Conservation (phyloP, 257 asterid genomes). For the Solanum commersonii region DNA sequence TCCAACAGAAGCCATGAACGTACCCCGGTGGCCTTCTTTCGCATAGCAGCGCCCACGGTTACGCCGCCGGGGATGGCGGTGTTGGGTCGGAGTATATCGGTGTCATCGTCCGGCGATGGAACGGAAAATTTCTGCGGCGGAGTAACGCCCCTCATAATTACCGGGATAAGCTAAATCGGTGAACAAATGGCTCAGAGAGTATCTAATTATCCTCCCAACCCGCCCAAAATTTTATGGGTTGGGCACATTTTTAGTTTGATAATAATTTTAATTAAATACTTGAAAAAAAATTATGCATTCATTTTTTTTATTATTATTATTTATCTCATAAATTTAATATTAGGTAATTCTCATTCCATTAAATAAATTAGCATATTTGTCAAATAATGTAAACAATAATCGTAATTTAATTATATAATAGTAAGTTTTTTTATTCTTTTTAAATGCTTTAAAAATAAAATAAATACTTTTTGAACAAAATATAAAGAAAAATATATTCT, state of each 20-base stretch:
- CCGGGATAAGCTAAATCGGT: neutral
- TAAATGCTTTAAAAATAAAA: neutral
- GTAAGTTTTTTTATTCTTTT: neutral
- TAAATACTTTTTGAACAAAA: no score
- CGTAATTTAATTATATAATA: neutral
- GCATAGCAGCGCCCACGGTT: constrained; percentile 22
- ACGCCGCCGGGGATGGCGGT: constrained; percentile 10
- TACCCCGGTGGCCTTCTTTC: constrained; percentile 79
- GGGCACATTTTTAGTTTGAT: neutral
- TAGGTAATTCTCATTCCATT: neutral
- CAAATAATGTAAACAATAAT: neutral
- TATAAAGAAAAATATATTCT: neutral
- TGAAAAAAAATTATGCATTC: neutral
- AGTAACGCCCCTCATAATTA: constrained; percentile 27
- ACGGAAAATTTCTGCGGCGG: constrained; percentile 20
- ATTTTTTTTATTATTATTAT: no score
- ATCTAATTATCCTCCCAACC: neutral
- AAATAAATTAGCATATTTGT: neutral
- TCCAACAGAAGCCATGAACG: constrained; percentile 81
- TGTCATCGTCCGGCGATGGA: constrained; percentile 24
- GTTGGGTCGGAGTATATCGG: constrained; percentile 18
- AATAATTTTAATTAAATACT: no score
- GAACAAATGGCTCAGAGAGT: neutral
- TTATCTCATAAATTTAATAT: no score
- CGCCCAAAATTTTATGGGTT: neutral